Evolutionary conservation across 805 yeast species (phyloP).

Genomic region (Maudiozyma saulgeensis): DNA sequence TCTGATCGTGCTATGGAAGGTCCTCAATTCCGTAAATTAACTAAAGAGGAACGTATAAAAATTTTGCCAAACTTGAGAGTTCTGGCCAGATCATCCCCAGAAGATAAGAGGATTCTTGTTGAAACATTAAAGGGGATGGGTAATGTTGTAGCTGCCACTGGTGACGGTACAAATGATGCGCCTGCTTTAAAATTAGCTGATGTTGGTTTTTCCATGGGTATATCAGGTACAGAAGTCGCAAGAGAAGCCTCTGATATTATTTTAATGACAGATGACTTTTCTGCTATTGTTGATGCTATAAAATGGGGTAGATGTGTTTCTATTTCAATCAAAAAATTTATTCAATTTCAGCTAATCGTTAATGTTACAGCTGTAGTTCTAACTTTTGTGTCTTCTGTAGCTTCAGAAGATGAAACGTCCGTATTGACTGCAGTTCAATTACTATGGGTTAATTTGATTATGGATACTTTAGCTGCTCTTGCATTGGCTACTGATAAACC

Average conservation of each 20-base stretch:
- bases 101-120: slow-evolving; percentile 83
- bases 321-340: slow-evolving; percentile 85
- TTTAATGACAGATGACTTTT: slow-evolving; percentile 87
- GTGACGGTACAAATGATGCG: slow-evolving; percentile 99
- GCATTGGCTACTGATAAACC: slow-evolving; percentile 98
- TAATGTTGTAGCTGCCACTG: slow-evolving; percentile 97
- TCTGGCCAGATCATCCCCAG: slow-evolving; percentile 91
- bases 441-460: slow-evolving; percentile 93
- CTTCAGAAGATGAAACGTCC: slow-evolving; percentile 65
- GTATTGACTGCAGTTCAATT: slow-evolving; percentile 96
- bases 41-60: slow-evolving; percentile 42
- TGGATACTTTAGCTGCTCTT: slow-evolving; percentile 97
- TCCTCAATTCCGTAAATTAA: slow-evolving; percentile 68
- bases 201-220: slow-evolving; percentile 98
- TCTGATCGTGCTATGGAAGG: slow-evolving; percentile 80
- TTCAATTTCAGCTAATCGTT: slow-evolving; percentile 94
- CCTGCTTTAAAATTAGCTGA: slow-evolving; percentile 95
- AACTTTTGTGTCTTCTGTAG: slow-evolving; percentile 90
- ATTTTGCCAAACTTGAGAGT: slow-evolving; percentile 73
- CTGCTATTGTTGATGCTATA: slow-evolving; percentile 91
- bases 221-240: slow-evolving; percentile 97
- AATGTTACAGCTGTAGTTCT: slow-evolving; percentile 92
- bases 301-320: slow-evolving; percentile 98
- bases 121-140: slow-evolving; percentile 68
- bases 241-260: slow-evolving; percentile 93